Percentiles rank a stretch among this genome's conserved stretches.
Evolutionary conservation across 2,329 filamentous ascomycete species (phyloP).

Genomic region (Fusarium napiforme): DNA sequence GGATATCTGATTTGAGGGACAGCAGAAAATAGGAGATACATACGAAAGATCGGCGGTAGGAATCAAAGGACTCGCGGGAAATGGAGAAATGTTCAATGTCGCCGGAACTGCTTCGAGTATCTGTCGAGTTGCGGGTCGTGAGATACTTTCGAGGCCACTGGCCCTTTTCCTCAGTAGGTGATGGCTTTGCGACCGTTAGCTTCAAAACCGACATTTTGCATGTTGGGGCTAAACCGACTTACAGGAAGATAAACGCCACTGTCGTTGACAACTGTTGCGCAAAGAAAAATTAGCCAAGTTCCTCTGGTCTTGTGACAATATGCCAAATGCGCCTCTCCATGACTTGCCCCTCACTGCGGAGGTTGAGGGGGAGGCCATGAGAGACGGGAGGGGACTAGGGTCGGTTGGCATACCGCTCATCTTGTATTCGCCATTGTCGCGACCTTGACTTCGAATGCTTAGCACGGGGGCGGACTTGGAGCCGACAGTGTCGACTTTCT

Average conservation of each 20-base stretch:
- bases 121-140: constrained; percentile 63
- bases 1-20: not conserved
- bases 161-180: constrained; percentile 83
- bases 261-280: constrained; percentile 84
- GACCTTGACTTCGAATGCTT: constrained; percentile 70
- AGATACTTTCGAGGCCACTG: constrained; percentile 75
- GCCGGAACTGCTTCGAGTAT: constrained; percentile 71
- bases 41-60: constrained; percentile 95
- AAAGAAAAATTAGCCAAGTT: constrained; percentile 42
- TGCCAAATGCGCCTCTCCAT: constrained; percentile 32
- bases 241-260: constrained; percentile 94
- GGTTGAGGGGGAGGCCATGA: constrained; percentile 11
- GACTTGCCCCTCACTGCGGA: constrained; percentile 9
- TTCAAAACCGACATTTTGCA: constrained; percentile 2
- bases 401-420: constrained; percentile 73
- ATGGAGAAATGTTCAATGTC: constrained; percentile 96
- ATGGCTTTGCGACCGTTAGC: constrained; percentile 68
- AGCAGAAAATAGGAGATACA: constrained; percentile 48
- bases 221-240: constrained; percentile 49
- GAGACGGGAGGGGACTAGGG: constrained; percentile 21
- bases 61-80: constrained; percentile 96
- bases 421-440: constrained; percentile 79
- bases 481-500: constrained; percentile 70
- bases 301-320: constrained; percentile 39
- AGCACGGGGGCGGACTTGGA: constrained; percentile 71